Base-by-base conservation (phyloP, 768 basidiomycete genomes). In the Phaeotremella fagi region DNA sequence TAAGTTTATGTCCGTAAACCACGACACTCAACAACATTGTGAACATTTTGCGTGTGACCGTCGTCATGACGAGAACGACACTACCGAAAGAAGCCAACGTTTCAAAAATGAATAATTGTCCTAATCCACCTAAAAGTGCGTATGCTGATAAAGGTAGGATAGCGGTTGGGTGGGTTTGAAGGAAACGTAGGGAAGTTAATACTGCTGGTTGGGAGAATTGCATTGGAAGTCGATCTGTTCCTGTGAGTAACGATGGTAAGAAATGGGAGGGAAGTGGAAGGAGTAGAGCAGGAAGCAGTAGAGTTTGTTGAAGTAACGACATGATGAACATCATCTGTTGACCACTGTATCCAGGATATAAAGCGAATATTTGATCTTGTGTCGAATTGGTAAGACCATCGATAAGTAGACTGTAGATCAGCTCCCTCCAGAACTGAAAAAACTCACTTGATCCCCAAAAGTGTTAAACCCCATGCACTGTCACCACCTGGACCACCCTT, bases 321-420 rank as follows among this genome's bases (percentile, higher is more conserved):
- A 99, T 94, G 83, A 84, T 94, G 72, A 98, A 85, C 95, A 99
- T 98, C 92, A 99, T 97, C 71, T 99, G 95, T 74, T 95, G 91
- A 6, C 95, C 95, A 2, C 82, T 78, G 38, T 83, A 79, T 2
- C 78, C 78, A 18, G 82, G 82, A 76, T 87, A 83, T 12, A 80
- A 78, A 23, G 83, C 78, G 76, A 99, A 98, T 54, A 99, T 86
- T 76, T 97, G 88, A 74, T 99, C 95, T 73, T 99, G 95, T 2
- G 92, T 94, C 11, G 89, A 88, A 77, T 98, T 97, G 55, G 85
- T 86, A 25, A 88, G 84, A 20, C 95, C 95, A 72, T 99, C 95
- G 48, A 99, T 80, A 26, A 86, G 77, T 22, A 99, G 82, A 75
- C 97, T 98, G 52, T 23, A 12, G n/a, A 20, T 28, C 11, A 36